Evolutionary conservation across 2,329 filamentous ascomycete genomes (phyloP).

Genomic region (Aspergillus pseudoterreus): DNA sequence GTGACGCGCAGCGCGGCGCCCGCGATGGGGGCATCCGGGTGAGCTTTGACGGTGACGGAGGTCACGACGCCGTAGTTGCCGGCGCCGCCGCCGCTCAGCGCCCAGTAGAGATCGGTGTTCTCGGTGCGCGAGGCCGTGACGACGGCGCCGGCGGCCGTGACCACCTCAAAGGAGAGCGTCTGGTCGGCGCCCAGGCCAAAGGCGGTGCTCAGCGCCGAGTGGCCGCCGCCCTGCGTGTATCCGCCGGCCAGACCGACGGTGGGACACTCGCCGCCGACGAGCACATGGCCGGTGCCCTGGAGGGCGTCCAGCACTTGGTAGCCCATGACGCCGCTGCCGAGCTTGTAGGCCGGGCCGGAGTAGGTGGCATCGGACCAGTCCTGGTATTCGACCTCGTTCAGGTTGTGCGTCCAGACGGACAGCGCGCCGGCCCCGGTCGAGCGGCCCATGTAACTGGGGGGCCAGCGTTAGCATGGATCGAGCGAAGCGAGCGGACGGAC

Average conservation of each 20-base stretch:
- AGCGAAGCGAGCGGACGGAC: background rate
- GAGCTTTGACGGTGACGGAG: conserved; percentile 52
- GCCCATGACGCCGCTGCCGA: conserved; percentile 54
- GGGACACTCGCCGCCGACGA: conserved; percentile 54
- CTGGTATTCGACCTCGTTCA: conserved; percentile 25
- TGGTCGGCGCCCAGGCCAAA: conserved; percentile 61
- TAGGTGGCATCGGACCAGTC: conserved; percentile 44
- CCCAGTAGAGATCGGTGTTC: conserved; percentile 61
- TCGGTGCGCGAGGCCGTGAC: conserved; percentile 46
- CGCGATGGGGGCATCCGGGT: conserved; percentile 42
- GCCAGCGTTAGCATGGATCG: too few relatives aligned
- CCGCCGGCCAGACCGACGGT: conserved; percentile 59
- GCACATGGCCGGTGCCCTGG: conserved; percentile 43
- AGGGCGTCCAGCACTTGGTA: conserved; percentile 48
- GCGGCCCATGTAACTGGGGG: conserved; percentile 48
- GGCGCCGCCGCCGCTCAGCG: conserved; percentile 57
- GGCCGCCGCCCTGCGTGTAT: conserved; percentile 60
- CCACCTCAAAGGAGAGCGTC: conserved; percentile 52
- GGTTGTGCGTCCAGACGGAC: conserved; percentile 32
- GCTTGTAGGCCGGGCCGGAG: conserved; percentile 48
- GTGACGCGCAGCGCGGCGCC: conserved; percentile 46
- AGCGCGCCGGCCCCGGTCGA: conserved; percentile 56
- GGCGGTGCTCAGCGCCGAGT: conserved; percentile 50
- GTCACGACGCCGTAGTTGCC: conserved; percentile 58
- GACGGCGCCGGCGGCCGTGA: conserved; percentile 49